phyloP scores from a whole-genome alignment of 805 yeast genomes.

The Suhomyces prunicola region DNA sequence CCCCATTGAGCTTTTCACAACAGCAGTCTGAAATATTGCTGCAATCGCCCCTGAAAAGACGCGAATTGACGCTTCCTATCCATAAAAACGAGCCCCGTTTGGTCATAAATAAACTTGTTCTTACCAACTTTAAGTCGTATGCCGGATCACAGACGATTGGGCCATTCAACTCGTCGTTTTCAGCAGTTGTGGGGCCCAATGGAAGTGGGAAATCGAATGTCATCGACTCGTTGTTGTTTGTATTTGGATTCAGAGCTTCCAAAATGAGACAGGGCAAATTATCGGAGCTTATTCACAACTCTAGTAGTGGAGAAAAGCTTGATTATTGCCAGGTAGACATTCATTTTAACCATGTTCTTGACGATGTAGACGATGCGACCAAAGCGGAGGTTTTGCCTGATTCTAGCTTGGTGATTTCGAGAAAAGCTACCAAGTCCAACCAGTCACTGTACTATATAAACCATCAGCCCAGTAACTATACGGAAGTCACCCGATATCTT shows the following conservation, averaged over 20 bases:
- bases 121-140: constrained; percentile 89
- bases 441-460: constrained; percentile 77
- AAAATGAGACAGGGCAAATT: constrained; percentile 95
- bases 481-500: constrained; percentile 72
- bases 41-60: constrained; percentile 29
- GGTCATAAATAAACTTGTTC: constrained; percentile 68
- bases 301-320: constrained; percentile 58
- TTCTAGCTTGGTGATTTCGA: constrained; percentile 65
- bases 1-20: constrained; percentile 26
- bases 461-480: constrained; percentile 63
- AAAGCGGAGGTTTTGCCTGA: constrained; percentile 39
- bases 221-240: constrained; percentile 92
- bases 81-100: constrained; percentile 49
- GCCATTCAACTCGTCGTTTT: constrained; percentile 89
- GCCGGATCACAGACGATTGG: constrained; percentile 93
- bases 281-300: constrained; percentile 90
- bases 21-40: constrained; percentile 23
- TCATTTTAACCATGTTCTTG: constrained; percentile 75
- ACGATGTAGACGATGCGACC: constrained; percentile 40
- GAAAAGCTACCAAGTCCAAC: constrained; percentile 76
- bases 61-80: constrained; percentile 15
- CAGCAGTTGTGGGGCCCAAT: constrained; percentile 98
- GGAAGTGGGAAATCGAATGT: constrained; percentile 98
- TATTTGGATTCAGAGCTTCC: constrained; percentile 93
- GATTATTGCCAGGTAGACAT: constrained; percentile 87